Percentiles rank a stretch among this genome's conserved stretches.
phyloP scores from a whole-genome alignment of 345 rosid genomes.

The Eucalyptus tenuipes region DNA sequence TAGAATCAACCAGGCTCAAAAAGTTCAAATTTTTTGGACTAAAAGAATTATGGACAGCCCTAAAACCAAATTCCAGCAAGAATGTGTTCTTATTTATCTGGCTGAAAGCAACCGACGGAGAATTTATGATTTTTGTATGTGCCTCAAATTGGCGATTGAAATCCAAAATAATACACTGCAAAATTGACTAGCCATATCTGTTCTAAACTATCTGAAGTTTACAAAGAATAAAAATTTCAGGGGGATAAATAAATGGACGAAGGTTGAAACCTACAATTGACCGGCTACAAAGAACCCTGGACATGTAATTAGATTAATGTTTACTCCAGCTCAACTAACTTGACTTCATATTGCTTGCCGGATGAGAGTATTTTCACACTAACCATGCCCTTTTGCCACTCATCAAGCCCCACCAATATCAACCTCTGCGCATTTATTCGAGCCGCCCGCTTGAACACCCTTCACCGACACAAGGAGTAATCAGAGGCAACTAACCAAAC shows the following conservation, averaged over 20 bases:
- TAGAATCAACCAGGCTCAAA: background rate
- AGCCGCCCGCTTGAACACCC: conserved; percentile 91
- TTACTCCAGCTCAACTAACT: conserved; percentile 54
- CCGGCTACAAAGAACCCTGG: background rate
- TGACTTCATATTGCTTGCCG: conserved; percentile 68
- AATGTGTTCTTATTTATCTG: background rate
- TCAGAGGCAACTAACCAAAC: background rate
- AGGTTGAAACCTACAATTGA: background rate
- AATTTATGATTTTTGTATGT: background rate
- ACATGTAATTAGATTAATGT: background rate
- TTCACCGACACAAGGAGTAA: background rate
- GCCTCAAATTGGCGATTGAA: background rate
- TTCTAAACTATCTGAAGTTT: background rate
- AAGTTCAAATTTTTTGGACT: background rate
- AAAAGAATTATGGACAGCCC: background rate
- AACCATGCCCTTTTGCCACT: conserved; percentile 83
- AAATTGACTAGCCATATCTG: background rate
- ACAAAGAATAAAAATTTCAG: background rate
- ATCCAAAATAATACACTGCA: background rate
- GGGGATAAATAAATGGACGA: background rate
- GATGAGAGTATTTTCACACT: conserved; percentile 67
- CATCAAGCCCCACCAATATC: conserved; percentile 64
- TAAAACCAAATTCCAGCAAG: background rate
- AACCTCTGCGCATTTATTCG: conserved; percentile 67
- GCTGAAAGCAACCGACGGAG: background rate